A percentile compares a stretch with the other conserved stretches of the same genome.
Evolutionary conservation across 352 stramenopile species (phyloP).

Genomic region (Elongisporangium anandrum): DNA sequence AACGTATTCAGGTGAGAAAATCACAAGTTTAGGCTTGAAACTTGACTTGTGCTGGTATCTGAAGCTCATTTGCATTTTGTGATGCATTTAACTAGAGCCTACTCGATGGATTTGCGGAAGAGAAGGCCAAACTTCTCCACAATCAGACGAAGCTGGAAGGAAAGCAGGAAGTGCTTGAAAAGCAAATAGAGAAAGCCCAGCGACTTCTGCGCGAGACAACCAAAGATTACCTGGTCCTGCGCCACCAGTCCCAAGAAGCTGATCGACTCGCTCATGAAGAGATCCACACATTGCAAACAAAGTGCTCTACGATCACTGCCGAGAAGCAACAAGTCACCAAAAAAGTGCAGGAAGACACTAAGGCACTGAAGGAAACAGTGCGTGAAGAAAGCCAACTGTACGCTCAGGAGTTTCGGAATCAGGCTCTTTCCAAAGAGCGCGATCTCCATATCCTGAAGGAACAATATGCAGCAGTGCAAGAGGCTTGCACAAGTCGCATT

Average conservation of each 20-base stretch:
- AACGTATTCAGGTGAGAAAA: conserved; percentile 43
- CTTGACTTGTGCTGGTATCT: too few species aligned
- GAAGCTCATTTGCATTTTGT: not conserved
- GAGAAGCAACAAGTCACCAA: conserved; percentile 38
- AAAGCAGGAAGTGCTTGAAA: conserved; percentile 29
- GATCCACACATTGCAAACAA: conserved; percentile 29
- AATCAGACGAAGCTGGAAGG: conserved; percentile 30
- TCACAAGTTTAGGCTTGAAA: not conserved
- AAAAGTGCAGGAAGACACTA: conserved; percentile 40
- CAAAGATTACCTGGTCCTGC: conserved; percentile 73
- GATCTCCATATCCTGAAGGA: conserved; percentile 72
- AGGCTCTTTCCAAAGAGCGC: conserved; percentile 52
- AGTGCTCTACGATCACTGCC: conserved; percentile 26
- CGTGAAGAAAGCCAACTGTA: conserved; percentile 54
- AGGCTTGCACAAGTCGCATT: conserved; percentile 61
- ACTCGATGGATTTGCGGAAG: conserved; percentile 44
- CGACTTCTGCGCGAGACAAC: conserved; percentile 61
- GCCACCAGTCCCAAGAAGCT: conserved; percentile 57
- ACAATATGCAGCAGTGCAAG: conserved; percentile 72
- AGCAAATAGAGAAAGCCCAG: conserved; percentile 50
- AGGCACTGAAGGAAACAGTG: conserved; percentile 37
- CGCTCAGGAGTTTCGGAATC: conserved; percentile 47
- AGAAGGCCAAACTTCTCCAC: conserved; percentile 48
- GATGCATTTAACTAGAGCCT: conserved; percentile 22
- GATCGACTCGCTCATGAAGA: conserved; percentile 63